Conservation (phyloP, 176 grass and related monocot genomes). For the Melocanna baccifera region DNA sequence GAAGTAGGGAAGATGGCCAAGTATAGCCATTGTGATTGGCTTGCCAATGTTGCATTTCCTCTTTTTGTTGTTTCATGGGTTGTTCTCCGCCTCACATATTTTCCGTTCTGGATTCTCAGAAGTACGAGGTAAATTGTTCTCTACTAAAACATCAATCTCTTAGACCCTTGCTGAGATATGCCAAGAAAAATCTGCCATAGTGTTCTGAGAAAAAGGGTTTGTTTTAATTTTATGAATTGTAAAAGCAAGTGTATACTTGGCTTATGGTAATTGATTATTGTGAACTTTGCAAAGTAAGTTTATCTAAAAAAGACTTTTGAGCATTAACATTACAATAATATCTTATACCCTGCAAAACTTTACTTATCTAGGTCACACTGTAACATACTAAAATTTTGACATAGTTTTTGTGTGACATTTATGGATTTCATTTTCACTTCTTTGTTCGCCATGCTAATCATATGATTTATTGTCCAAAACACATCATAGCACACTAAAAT, state of each 20-base stretch:
- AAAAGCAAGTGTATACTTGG: not conserved
- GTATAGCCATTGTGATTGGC: conserved; percentile 59
- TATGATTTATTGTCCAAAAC: not conserved
- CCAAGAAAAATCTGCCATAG: not conserved
- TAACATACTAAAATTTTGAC: not conserved
- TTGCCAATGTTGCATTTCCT: conserved; percentile 61
- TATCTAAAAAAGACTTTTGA: not conserved
- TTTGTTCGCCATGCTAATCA: not conserved
- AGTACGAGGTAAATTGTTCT: conserved; percentile 71
- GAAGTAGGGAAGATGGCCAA: conserved; percentile 81
- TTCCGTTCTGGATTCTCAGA: conserved; percentile 77
- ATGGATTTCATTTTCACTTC: not conserved
- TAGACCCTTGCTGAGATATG: not conserved
- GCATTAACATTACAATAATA: not conserved
- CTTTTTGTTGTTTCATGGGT: conserved; percentile 76
- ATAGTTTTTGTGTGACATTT: not conserved
- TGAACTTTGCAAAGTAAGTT: not conserved
- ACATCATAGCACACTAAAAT: not conserved
- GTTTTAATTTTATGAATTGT: conserved; percentile 4
- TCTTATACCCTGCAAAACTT: not conserved
- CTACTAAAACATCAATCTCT: not conserved
- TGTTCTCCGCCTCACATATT: conserved; percentile 69
- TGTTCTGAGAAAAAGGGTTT: not conserved
- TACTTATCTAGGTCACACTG: not conserved
- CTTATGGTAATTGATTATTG: not conserved